phyloP scores from a whole-genome alignment of 768 basidiomycete genomes.

The Boletus sp. region DNA sequence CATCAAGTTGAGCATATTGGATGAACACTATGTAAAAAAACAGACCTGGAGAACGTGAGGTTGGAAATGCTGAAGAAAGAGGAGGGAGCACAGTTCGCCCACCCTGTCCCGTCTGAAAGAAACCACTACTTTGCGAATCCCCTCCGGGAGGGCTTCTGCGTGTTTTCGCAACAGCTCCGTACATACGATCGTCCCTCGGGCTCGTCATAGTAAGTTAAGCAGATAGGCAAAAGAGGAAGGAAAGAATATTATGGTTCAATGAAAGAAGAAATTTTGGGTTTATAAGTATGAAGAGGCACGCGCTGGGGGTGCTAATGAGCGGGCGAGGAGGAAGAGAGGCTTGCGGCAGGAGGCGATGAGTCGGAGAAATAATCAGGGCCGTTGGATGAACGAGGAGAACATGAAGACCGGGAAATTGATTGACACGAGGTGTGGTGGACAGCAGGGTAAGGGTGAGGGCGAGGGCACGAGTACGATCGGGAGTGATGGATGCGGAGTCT shows the following conservation, averaged over 20 bases:
- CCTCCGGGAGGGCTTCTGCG: conserved; percentile 66
- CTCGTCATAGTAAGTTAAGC: conserved; percentile 62
- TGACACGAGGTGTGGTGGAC: conserved; percentile 49
- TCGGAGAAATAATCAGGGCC: conserved; percentile 41
- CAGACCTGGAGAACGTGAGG: conserved; percentile 90
- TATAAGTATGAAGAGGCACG: conserved; percentile 46
- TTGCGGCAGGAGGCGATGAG: conserved; percentile 40
- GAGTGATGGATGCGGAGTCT: conserved; percentile 29
- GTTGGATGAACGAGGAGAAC: conserved; percentile 46
- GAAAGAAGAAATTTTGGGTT: conserved; percentile 54
- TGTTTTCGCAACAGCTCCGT: conserved; percentile 59
- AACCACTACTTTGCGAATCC: conserved; percentile 56
- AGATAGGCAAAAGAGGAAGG: conserved; percentile 57
- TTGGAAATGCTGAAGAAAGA: conserved; percentile 82
- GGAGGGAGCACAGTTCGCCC: conserved; percentile 87
- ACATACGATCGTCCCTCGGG: conserved; percentile 71
- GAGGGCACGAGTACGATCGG: conserved; percentile 33
- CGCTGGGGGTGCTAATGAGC: conserved; percentile 44
- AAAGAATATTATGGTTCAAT: conserved; percentile 42
- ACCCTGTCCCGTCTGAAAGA: conserved; percentile 82
- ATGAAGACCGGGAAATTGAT: conserved; percentile 43
- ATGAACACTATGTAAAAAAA: conserved; percentile 55
- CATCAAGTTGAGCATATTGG: conserved; percentile 57
- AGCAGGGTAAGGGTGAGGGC: conserved; percentile 37
- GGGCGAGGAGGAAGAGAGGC: conserved; percentile 34